Evolutionary conservation across 208 protist species (phyloP), one percentile per base, ranked within the genome.

Genomic region (Leishmania amazonensis): DNA sequence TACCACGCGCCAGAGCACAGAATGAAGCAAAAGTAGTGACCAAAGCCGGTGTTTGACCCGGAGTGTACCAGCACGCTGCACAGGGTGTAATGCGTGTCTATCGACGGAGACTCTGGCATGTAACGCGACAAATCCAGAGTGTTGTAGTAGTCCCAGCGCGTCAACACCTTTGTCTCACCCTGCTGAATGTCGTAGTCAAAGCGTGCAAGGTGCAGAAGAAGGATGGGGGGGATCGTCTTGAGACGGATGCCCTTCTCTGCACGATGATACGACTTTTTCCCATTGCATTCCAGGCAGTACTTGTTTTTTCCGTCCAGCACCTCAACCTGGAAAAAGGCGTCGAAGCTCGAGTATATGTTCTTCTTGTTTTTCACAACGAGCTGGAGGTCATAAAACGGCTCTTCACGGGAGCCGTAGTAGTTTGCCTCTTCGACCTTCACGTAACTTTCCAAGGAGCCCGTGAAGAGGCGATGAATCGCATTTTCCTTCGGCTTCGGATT

Each of bases 251-350:
- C 96, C 84, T 98, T 98, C 70, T 97, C 94, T 11, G 96, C 95
- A 35, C 93, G 88, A 80, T 98, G 91, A 70, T 93, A 96, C 40
- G 85, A 85, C 76, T 95, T 95, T 54, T 86, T 85, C 0, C 94
- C 96, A 82, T 97, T 87, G 31, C 83, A 76, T 76, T 98, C 97
- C 24, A 97, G 76, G 78, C 94, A 94, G 83, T 98, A 98, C 76
- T 96, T 96, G 81, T 99, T 99, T 65, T 98, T 97, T 35, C 97
- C 97, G 49, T 98, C 93, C 31, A 99, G 90, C 35, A 94, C 89
- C 81, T 99, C 96, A n/a, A 93, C 89, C 74, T 97, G 91, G 73
- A 97, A 93, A 78, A 98, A 96, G 76, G 87, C 75, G 67, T 97
- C 91, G 73, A 99, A 93, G 72, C 94, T 97, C 45, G 88, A 89